Evolutionary conservation across 106 monocot genomes (phyloP).

Genomic region (Acanthochlamys bracteata): DNA sequence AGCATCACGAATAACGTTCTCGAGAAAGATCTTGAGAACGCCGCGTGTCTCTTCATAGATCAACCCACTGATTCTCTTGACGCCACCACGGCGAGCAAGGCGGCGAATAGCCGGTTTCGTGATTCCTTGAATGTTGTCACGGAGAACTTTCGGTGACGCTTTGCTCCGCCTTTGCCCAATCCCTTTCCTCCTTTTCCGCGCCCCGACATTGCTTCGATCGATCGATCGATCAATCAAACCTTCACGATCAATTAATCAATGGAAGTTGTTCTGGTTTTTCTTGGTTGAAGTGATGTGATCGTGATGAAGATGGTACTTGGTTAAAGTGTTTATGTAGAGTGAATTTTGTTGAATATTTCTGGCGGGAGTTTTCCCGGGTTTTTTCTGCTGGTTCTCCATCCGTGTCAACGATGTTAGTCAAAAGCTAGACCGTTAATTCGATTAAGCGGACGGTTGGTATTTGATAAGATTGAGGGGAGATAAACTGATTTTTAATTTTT

Average conservation of each 20-base stretch:
- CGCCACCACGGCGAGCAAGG: slow-evolving; percentile 37
- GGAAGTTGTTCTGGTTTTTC: no score
- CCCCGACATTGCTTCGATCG: background rate
- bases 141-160: slow-evolving; percentile 31
- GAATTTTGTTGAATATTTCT: no score
- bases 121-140: slow-evolving; percentile 42
- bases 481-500: no score
- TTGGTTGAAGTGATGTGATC: no score
- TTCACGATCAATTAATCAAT: no score
- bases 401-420: background rate
- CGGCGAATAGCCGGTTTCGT: slow-evolving; percentile 36
- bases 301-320: no score
- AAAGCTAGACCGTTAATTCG: no score
- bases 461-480: no score
- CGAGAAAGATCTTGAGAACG: slow-evolving; percentile 60
- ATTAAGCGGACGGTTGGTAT: no score
- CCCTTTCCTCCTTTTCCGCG: slow-evolving; percentile 28
- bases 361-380: no score
- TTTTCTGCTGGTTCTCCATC: background rate
- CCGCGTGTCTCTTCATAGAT: slow-evolving; percentile 67
- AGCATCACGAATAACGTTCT: slow-evolving; percentile 66
- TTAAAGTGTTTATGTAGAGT: no score
- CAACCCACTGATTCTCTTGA: slow-evolving; percentile 54
- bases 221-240: no score
- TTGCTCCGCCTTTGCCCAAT: slow-evolving; percentile 29